Evolutionary conservation across 768 basidiomycete species (phyloP), one percentile per base, ranked within the genome.

Genomic region (Trametes cinnabarina): DNA sequence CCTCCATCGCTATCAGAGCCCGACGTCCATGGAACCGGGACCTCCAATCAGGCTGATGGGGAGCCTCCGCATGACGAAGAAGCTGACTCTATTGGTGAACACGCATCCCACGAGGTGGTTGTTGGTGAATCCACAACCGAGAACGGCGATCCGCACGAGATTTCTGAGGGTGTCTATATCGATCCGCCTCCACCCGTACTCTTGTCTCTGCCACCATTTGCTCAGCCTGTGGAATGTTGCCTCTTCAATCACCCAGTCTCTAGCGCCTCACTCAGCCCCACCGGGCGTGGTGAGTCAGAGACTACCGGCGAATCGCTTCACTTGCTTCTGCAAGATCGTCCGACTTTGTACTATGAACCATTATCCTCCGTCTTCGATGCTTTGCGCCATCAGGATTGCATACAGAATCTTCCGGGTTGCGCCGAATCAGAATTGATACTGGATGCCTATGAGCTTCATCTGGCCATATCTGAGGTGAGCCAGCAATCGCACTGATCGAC

Each of bases 271-370:
- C 50, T 51, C n/a, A 68, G 60, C 43, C 65, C 67, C 1, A 58
- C 65, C 0, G 53, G 52, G 3, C 47, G 51, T 20, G 56, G 43
- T 49, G 43, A 44, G 25, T 20, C 56, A 19, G 47, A 41, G 4
- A 26, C 43, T 30, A 17, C 32, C 8, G 23, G 25, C 7, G 57
- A 39, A 26, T 39, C 54, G 1, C 49, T 63, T 14, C 42, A 43
- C n/a, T 67, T 89, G 6, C 72, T 92, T 47, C 77, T 92, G 57
- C 79, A 82, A 44, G 74, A 83, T 56, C 78, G 74, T 17, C 88
- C 89, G 3, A 87, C 83, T 4, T 74, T 92, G 7, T 92, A 89
- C 69, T 92, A 91, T 64, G 89, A 91, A 68, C 84, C 89, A 26
- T 67, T 92, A 44, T 81, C 79, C 41, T 76, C 72, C 55, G 81